Percentiles rank a stretch among this genome's conserved stretches.
These are phyloP conservation scores for Alternaria sp. DNA, from an alignment of 2,329 filamentous ascomycete species.

Conservation along the genomic window DNA sequence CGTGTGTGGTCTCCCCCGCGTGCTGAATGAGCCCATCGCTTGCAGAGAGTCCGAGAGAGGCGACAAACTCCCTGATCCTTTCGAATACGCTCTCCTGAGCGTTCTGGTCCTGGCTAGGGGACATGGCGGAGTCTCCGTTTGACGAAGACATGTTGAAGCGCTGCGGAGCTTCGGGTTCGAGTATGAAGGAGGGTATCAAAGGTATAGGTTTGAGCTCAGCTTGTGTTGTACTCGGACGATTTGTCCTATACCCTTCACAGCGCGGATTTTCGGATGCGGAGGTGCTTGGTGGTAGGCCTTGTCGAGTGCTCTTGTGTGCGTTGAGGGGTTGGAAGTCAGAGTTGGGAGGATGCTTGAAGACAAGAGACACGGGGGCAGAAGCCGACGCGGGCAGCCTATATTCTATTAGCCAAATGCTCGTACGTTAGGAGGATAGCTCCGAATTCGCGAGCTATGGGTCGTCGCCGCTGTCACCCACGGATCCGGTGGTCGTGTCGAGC, in stretches of 20 bases:
- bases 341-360: constrained; percentile 1
- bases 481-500: neutral
- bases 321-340: constrained; percentile 1
- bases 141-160: constrained; percentile 18
- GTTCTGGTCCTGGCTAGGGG: constrained; percentile 6
- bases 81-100: constrained; percentile 19
- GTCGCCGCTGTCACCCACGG: constrained; percentile 3
- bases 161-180: neutral
- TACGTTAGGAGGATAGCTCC: neutral
- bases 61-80: constrained; percentile 30
- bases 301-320: neutral
- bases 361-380: constrained; percentile 19
- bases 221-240: neutral
- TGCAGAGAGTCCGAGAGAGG: constrained; percentile 26
- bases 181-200: neutral
- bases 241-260: neutral
- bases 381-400: constrained; percentile 24
- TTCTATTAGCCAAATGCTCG: constrained; percentile 7
- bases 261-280: neutral
- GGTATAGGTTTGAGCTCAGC: neutral
- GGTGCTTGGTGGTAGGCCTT: neutral
- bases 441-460: neutral
- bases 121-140: constrained; percentile 5
- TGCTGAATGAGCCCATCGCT: constrained; percentile 35
- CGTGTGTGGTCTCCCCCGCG: constrained; percentile 36